phyloP scores from a whole-genome alignment of 805 yeast species.

The Lipomyces kockii region DNA sequence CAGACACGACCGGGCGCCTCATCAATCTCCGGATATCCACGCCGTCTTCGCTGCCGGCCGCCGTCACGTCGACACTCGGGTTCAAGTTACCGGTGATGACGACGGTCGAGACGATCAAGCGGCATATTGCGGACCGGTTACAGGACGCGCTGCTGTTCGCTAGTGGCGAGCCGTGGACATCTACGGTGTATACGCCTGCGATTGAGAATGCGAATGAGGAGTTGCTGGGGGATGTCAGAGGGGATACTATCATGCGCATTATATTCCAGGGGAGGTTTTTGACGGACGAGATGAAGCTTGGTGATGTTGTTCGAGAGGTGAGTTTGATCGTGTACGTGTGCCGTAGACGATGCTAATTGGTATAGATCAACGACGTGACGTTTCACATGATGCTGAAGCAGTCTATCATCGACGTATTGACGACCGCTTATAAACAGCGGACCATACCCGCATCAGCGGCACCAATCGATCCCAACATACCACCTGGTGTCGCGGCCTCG shows the following conservation, averaged over 20 bases:
- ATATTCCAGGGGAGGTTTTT: slow-evolving; percentile 34
- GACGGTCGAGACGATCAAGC: slow-evolving; percentile 22
- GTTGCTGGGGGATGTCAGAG: slow-evolving; percentile 18
- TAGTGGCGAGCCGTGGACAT: slow-evolving; percentile 31
- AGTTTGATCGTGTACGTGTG: neutral
- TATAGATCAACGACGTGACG: slow-evolving; percentile 22
- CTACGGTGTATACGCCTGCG: slow-evolving; percentile 25
- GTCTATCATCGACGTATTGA: slow-evolving; percentile 21
- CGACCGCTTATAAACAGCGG: neutral
- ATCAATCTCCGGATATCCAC: slow-evolving; percentile 25
- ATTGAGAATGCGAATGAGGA: slow-evolving; percentile 20
- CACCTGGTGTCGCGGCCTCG: neutral
- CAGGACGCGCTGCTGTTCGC: slow-evolving; percentile 28
- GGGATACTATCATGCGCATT: slow-evolving; percentile 22
- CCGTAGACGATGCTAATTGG: neutral
- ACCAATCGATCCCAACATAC: neutral
- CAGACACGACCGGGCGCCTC: neutral
- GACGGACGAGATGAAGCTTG: slow-evolving; percentile 17
- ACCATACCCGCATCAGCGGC: neutral
- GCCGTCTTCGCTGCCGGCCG: slow-evolving; percentile 23
- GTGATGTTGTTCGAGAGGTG: slow-evolving; percentile 19
- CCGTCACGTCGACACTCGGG: slow-evolving; percentile 14
- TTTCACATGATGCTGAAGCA: slow-evolving; percentile 31
- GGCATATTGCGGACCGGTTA: slow-evolving; percentile 19
- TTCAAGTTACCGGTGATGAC: slow-evolving; percentile 12